These are phyloP conservation scores for Colletotrichum tanaceti DNA, from an alignment of 2,329 filamentous ascomycete species.

Conservation along the genomic window DNA sequence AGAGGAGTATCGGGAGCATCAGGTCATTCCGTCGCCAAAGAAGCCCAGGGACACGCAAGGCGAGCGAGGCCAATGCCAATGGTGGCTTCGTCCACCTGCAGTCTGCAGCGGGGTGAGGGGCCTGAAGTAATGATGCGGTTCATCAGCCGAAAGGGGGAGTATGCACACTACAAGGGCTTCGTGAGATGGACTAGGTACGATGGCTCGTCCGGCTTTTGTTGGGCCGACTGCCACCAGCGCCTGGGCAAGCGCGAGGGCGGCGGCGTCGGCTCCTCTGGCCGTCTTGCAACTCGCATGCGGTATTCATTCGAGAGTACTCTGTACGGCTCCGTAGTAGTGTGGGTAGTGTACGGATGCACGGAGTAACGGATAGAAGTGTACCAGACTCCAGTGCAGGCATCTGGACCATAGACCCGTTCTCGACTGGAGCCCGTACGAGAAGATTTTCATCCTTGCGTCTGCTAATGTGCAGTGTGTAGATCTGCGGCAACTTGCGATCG, in stretches of 20 bases:
- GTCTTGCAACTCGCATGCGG: slow-evolving; percentile 15
- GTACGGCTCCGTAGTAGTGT: neutral
- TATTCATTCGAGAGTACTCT: neutral
- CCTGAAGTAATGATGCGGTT: slow-evolving; percentile 16
- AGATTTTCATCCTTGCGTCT: slow-evolving; percentile 40
- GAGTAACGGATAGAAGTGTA: neutral
- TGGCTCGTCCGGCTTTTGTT: slow-evolving; percentile 31
- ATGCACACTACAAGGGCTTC: slow-evolving; percentile 11
- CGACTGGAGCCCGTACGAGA: slow-evolving; percentile 38
- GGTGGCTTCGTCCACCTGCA: slow-evolving; percentile 35
- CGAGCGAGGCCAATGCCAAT: slow-evolving; percentile 23
- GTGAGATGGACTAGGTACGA: slow-evolving; percentile 1
- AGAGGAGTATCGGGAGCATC: slow-evolving; percentile 34
- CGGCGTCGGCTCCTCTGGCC: slow-evolving; percentile 13
- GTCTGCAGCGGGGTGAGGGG: slow-evolving; percentile 23
- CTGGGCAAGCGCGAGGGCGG: slow-evolving; percentile 21
- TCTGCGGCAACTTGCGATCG: slow-evolving; percentile 40
- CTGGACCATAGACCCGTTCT: slow-evolving; percentile 23
- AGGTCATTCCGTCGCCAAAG: slow-evolving; percentile 16
- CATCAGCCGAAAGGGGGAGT: slow-evolving; percentile 8
- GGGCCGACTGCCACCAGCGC: slow-evolving; percentile 24
- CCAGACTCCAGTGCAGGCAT: slow-evolving; percentile 25
- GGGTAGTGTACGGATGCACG: neutral
- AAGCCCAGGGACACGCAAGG: slow-evolving; percentile 7
- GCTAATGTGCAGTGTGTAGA: slow-evolving; percentile 37